Conservation (phyloP, 176 grass and related monocot species). For the Musa beccarii region DNA sequence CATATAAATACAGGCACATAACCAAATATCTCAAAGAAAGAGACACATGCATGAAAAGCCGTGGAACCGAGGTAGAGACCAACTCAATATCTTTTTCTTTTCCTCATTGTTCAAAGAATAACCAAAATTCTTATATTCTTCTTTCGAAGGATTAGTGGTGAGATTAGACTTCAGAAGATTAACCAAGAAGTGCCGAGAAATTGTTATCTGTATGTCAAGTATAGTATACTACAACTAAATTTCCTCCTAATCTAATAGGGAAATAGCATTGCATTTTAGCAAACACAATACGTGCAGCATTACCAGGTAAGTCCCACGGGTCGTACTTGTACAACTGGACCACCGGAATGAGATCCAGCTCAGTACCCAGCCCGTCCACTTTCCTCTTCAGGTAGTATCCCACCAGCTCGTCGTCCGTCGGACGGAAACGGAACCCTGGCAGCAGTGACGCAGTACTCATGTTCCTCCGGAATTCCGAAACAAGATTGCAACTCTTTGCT, state of each 20-base stretch:
- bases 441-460: neutral
- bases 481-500: neutral
- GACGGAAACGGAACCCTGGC: neutral
- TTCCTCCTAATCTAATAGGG: too few species aligned
- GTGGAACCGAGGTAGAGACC: neutral
- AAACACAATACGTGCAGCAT: neutral
- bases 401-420: neutral
- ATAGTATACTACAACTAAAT: too few species aligned
- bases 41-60: neutral
- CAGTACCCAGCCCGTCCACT: neutral
- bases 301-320: neutral
- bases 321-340: neutral
- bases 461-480: neutral
- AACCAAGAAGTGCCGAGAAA: too few species aligned
- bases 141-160: too few species aligned
- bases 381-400: constrained; percentile 11
- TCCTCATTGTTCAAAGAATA: too few species aligned
- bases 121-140: too few species aligned
- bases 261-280: neutral
- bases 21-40: neutral
- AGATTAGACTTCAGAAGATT: too few species aligned
- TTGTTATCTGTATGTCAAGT: too few species aligned
- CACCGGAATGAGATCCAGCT: neutral
- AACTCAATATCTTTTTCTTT: neutral
- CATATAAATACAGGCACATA: neutral